Evolutionary conservation across 768 basidiomycete genomes (phyloP).

Genomic region (Mycena vulgaris): DNA sequence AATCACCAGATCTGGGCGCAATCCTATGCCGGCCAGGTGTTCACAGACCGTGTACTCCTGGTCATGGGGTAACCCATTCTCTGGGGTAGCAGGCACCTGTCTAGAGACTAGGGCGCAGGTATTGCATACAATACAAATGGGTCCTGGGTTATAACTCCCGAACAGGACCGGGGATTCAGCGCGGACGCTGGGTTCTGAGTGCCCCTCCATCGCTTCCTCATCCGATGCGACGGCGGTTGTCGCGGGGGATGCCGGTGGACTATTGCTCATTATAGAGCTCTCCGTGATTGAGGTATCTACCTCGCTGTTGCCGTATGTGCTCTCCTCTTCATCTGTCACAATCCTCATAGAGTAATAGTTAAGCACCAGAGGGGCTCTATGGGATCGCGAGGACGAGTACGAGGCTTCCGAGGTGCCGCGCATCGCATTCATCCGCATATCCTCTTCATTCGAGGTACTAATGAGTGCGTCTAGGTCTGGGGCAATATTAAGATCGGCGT

Average conservation of each 20-base stretch:
- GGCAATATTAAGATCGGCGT: not conserved
- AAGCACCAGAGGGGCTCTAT: too few relatives aligned
- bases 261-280: too few relatives aligned
- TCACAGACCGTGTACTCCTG: not conserved
- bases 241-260: too few relatives aligned
- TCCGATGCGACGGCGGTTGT: not conserved
- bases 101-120: not conserved
- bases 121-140: not conserved
- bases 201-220: too few relatives aligned
- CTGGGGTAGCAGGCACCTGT: not conserved
- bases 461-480: slow-evolving; percentile 14
- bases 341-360: too few relatives aligned
- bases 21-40: slow-evolving; percentile 5
- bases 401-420: too few relatives aligned
- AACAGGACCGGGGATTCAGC: not conserved
- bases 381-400: too few relatives aligned
- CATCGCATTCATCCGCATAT: not conserved
- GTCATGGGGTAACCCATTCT: not conserved
- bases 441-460: not conserved
- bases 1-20: too few relatives aligned
- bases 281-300: too few relatives aligned
- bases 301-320: too few relatives aligned
- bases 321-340: too few relatives aligned
- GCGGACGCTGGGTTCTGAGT: not conserved
- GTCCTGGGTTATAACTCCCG: not conserved